Percentiles rank a stretch among this genome's conserved stretches.
phyloP scores from a whole-genome alignment of 306 rosid genomes.

The Crotalaria pallida region DNA sequence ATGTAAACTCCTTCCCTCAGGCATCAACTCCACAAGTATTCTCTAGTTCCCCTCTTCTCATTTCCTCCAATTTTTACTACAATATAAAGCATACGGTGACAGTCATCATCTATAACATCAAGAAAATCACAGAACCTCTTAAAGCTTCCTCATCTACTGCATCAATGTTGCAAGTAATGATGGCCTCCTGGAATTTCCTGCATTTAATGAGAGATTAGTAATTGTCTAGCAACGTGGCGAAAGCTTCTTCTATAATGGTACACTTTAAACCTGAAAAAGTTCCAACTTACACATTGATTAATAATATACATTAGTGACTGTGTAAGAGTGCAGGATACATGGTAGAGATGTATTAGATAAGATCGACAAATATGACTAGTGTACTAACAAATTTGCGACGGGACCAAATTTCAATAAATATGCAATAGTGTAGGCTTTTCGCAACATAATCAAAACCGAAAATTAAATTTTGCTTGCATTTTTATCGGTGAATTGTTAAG shows the following conservation, averaged over 20 bases:
- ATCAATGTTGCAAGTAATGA: conserved; percentile 21
- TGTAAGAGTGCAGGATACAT: neutral
- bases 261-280: neutral
- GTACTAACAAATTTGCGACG: neutral
- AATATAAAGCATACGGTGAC: neutral
- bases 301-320: neutral
- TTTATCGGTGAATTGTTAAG: neutral
- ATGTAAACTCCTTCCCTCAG: neutral
- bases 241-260: neutral
- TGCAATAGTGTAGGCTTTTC: neutral
- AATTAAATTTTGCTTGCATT: neutral
- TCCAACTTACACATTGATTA: neutral
- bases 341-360: neutral
- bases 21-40: neutral
- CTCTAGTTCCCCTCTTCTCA: neutral
- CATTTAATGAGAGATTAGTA: conserved; percentile 9
- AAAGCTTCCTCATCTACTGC: conserved; percentile 28
- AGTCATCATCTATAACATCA: neutral
- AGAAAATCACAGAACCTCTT: conserved; percentile 29
- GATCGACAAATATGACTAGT: neutral
- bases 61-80: neutral
- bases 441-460: neutral
- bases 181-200: conserved; percentile 59
- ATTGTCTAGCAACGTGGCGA: neutral
- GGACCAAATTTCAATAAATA: neutral